phyloP scores from a whole-genome alignment of 345 rosid species.

The Rhodamnia argentea region DNA sequence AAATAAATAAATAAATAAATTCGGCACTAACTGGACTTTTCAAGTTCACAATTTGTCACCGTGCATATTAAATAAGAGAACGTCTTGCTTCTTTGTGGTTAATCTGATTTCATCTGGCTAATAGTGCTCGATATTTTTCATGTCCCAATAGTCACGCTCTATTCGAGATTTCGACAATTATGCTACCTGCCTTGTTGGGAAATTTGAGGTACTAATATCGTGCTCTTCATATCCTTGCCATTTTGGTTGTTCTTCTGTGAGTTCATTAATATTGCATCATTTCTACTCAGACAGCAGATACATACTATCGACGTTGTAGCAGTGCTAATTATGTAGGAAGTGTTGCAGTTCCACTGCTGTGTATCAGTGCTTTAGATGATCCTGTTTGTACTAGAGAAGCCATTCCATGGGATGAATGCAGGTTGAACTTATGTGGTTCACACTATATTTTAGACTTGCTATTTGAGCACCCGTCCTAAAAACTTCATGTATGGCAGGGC shows the following conservation, averaged over 20 bases:
- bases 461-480: neutral
- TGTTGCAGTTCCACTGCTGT: conserved; percentile 72
- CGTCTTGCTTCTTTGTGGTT: neutral
- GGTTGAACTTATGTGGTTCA: conserved; percentile 22
- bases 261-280: conserved; percentile 1
- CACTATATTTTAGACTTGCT: neutral
- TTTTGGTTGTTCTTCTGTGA: neutral
- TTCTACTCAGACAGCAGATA: conserved; percentile 67
- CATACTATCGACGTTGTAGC: conserved; percentile 76
- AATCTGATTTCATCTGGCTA: neutral
- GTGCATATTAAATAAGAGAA: neutral
- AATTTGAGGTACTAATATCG: conserved; percentile 58
- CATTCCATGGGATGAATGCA: conserved; percentile 97
- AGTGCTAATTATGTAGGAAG: conserved; percentile 50
- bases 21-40: neutral
- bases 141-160: conserved; percentile 54
- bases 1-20: too few species aligned
- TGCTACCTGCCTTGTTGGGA: conserved; percentile 79
- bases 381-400: conserved; percentile 90
- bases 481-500: conserved; percentile 28
- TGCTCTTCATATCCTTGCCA: neutral
- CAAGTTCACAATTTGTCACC: neutral
- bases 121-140: conserved; percentile 1
- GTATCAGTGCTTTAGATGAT: conserved; percentile 87
- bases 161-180: conserved; percentile 73